Percentiles rank a stretch among this genome's conserved stretches.
Evolutionary conservation across 2,329 filamentous ascomycete genomes (phyloP).

Genomic region (Fusarium albidum): DNA sequence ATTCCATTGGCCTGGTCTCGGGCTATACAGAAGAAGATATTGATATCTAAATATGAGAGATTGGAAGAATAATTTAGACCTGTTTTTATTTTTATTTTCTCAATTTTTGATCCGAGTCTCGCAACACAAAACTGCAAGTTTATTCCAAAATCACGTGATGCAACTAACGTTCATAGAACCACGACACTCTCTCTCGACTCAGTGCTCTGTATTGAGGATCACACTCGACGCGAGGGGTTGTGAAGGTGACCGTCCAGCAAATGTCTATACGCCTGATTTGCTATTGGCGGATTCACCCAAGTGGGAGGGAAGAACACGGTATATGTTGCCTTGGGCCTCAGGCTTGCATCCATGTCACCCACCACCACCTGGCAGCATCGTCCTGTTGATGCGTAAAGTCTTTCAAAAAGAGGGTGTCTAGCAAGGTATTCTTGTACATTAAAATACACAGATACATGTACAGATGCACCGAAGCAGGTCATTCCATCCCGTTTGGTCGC

Average conservation of each 20-base stretch:
- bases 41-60: neutral
- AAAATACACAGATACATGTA: slow-evolving; percentile 47
- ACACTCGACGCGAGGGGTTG: too few relatives aligned
- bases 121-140: too few relatives aligned
- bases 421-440: slow-evolving; percentile 41
- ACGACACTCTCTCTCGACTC: too few relatives aligned
- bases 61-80: neutral
- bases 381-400: slow-evolving; percentile 5
- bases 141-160: too few relatives aligned
- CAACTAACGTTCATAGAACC: too few relatives aligned
- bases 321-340: neutral
- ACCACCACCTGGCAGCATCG: neutral
- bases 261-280: too few relatives aligned
- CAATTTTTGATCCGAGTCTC: neutral
- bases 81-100: neutral
- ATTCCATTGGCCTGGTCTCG: slow-evolving; percentile 12
- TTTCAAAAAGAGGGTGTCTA: slow-evolving; percentile 23
- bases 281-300: neutral
- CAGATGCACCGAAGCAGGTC: slow-evolving; percentile 33
- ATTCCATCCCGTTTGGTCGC: slow-evolving; percentile 26
- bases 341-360: slow-evolving; percentile 2
- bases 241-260: too few relatives aligned
- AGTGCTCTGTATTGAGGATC: too few relatives aligned
- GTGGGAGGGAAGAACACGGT: neutral
- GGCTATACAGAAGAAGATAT: neutral